Evolutionary conservation across 345 rosid genomes (phyloP).

Genomic region (Boechera stricta): DNA sequence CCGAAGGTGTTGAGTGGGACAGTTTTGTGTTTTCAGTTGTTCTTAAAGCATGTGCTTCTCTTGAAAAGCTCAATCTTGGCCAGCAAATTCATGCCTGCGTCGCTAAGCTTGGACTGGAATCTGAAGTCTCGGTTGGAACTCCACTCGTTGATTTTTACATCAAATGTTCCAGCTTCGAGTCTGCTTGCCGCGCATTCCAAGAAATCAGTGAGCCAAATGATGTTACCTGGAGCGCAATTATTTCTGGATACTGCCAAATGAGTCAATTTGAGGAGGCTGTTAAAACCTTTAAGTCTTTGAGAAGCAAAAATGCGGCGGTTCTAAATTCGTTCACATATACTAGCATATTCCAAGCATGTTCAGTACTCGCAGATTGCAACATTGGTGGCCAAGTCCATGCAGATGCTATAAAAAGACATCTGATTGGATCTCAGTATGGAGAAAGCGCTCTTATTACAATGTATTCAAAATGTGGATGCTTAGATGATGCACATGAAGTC

Average conservation of each 20-base stretch:
- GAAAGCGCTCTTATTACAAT: conserved; percentile 71
- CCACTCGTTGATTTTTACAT: conserved; percentile 72
- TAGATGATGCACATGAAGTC: conserved; percentile 60
- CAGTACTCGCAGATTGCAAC: conserved; percentile 62
- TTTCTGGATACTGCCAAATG: conserved; percentile 66
- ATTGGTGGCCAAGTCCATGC: conserved; percentile 78
- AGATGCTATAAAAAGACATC: conserved; percentile 69
- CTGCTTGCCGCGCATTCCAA: conserved; percentile 60
- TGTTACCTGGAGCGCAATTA: conserved; percentile 72
- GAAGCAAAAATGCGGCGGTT: conserved; percentile 44
- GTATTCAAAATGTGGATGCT: conserved; percentile 75
- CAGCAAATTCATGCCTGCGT: conserved; percentile 65
- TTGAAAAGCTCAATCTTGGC: conserved; percentile 58
- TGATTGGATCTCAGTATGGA: conserved; percentile 61
- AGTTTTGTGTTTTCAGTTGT: conserved; percentile 65
- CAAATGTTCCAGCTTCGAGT: conserved; percentile 61
- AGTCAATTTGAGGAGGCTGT: conserved; percentile 62
- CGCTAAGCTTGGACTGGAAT: conserved; percentile 66
- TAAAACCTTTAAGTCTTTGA: conserved; percentile 57
- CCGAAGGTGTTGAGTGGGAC: conserved; percentile 64
- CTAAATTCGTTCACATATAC: conserved; percentile 69
- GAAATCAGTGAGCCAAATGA: conserved; percentile 69
- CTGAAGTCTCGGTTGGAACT: conserved; percentile 76
- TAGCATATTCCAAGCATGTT: conserved; percentile 75
- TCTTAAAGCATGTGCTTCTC: conserved; percentile 70